These are phyloP conservation scores for Cladophialophora immunda DNA, from an alignment of 2,329 filamentous ascomycete species.

Conservation along the genomic window DNA sequence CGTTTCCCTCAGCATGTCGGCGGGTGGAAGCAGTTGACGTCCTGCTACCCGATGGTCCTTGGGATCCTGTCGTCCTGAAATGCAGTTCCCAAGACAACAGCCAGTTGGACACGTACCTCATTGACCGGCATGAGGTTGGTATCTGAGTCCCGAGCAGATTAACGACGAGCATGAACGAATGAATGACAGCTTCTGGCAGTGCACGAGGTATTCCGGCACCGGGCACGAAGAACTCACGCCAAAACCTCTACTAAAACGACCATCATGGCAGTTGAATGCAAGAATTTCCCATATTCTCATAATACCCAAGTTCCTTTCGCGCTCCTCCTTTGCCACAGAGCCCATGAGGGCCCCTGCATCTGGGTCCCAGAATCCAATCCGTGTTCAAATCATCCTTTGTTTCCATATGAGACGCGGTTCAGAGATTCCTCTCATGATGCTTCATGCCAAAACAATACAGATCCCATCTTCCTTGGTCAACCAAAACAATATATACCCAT, in stretches of 20 bases:
- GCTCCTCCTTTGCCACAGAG: too few species aligned
- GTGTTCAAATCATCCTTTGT: too few species aligned
- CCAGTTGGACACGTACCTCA: background rate
- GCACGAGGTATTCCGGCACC: too few species aligned
- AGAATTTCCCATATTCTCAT: too few species aligned
- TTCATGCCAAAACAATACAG: background rate
- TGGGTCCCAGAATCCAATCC: too few species aligned
- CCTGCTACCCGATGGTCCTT: conserved; percentile 13
- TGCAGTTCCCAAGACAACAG: background rate
- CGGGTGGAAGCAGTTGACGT: conserved; percentile 2
- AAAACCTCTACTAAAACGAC: too few species aligned
- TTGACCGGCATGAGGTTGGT: background rate
- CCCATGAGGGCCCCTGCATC: too few species aligned
- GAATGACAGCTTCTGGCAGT: background rate
- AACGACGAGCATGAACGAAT: background rate
- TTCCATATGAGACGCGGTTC: too few species aligned
- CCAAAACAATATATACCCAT: background rate
- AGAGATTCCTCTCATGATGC: too few species aligned
- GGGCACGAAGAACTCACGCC: too few species aligned
- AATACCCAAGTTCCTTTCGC: too few species aligned
- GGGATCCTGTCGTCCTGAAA: conserved; percentile 1
- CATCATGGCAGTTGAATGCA: too few species aligned
- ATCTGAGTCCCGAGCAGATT: background rate
- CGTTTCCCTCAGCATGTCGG: background rate
- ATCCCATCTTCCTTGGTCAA: background rate